Base-by-base conservation (phyloP, 306 rosid genomes). In the Begonia loranthoides region DNA sequence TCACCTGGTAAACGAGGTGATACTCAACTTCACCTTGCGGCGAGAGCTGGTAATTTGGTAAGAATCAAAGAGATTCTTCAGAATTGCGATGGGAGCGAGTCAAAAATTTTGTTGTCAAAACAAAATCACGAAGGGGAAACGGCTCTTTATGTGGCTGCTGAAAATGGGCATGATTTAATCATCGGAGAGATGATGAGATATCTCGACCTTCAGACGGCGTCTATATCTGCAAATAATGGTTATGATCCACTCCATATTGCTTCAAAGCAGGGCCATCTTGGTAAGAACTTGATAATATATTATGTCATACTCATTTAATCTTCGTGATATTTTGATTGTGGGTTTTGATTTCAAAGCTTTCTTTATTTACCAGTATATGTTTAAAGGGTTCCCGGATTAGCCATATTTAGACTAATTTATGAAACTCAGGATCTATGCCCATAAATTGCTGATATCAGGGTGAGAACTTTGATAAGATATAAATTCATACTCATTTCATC, bases 81-180 rank as follows among this genome's bases (percentile, higher is more conserved):
- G 67, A 65, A 64, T 40, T 70, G 61, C 54, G 65, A 64, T 46
- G 49, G n/a, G 49, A 16, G 58, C 11, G 90, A 78, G 17, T 41
- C 76, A 12, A 73, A 75, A 53, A 67, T 64, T 54, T 70, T 79
- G 58, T 66, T 84, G 75, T 71, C 81, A 5, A 89, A 77, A 58
- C 78, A 72, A 69, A 89, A 89, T 59, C 80, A 62, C 13, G 97
- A 89, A 64, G 95, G 85, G 55, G 97, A 89, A 72, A 89, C 97
- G 48, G 78, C 97, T 41, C 93, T 89, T 56, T 89, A 89, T 58
- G 84, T 53, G 11, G 94, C 97, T 2, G 79, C 97, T 2, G 97
- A 89, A 64, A 73, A 72, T 55, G 97, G 95, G 15, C 77, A 85
- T 58, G 73, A 76, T 57, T 13, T 61, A 41, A 65, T 85, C 47